Evolutionary conservation across 1,139 yeast genomes (phyloP), one percentile per base, ranked within the genome.

Genomic region (Sugiyamaella paludigena): DNA sequence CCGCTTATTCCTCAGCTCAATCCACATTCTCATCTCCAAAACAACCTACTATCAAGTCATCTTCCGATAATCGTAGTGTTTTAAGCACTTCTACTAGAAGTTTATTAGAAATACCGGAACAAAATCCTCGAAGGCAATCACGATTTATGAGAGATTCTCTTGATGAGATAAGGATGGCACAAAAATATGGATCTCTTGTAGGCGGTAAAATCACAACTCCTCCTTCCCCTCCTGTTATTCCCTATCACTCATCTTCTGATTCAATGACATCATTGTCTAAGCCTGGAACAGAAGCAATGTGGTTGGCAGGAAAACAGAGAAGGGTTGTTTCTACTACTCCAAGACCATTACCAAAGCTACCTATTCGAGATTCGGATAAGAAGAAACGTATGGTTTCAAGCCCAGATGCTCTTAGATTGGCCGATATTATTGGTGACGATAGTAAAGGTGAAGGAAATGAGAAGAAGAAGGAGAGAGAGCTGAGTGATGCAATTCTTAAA

Each of bases 401-500:
- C 33, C 52, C 56, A n/a, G 32, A 40, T 26, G 34, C 29, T 16
- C 28, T 29, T 29, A 10, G 41, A 10, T 30, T 33, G n/a, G 28
- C 33, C 13, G 16, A 34, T 33, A 37, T 16, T 10, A 10, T 42
- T 12, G 45, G 35, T 16, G n/a, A n/a, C 11, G 13, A 13, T 33
- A 30, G 32, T 30, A 16, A 34, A n/a, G 33, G 26, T 40, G 38
- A 27, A n/a, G 28, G 30, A 35, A 30, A 26, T 4, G 19, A 39
- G 15, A 24, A 32, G 12, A 37, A 36, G 1, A 40, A 42, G 10
- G 40, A 44, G 31, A 44, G 44, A 24, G 58, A 58, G 7, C 45
- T 52, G 50, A 56, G 62, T 16, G 64, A 62, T 27, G 48, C 52
- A 45, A 58, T 63, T 33, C 50, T 63, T 35, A 53, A 55, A 29